Evolutionary conservation across 1,284 basidiomycete genomes (phyloP).

Genomic region (Coniferiporia sulphurascens): DNA sequence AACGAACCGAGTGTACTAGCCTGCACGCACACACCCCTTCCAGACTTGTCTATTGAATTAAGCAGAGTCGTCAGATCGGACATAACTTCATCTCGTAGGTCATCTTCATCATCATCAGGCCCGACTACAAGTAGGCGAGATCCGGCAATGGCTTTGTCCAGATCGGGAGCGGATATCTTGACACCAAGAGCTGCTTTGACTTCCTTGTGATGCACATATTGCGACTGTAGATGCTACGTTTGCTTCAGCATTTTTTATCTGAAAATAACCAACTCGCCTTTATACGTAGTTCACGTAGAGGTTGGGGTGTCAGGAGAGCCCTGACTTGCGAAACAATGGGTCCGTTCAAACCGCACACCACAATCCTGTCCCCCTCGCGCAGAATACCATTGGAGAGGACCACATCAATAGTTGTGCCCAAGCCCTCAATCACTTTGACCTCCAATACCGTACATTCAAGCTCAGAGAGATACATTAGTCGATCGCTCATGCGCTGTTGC

Average conservation of each 20-base stretch:
- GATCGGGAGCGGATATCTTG: slow-evolving; percentile 92
- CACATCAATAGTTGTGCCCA: slow-evolving; percentile 98
- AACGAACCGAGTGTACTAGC: slow-evolving; percentile 97
- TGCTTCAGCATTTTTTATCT: background rate
- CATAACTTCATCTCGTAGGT: slow-evolving; percentile 94
- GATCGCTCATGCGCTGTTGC: slow-evolving; percentile 96
- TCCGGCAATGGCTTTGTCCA: slow-evolving; percentile 99
- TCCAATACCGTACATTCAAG: slow-evolving; percentile 99
- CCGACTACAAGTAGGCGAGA: slow-evolving; percentile 90
- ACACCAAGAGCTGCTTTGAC: slow-evolving; percentile 98
- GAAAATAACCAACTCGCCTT: slow-evolving; percentile 55
- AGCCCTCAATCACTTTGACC: slow-evolving; percentile 98
- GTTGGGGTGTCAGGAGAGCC: slow-evolving; percentile 94
- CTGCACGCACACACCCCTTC: slow-evolving; percentile 95
- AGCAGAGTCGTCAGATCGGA: slow-evolving; percentile 89
- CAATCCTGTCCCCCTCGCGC: slow-evolving; percentile 91
- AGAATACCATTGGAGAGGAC: slow-evolving; percentile 95
- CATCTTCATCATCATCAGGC: slow-evolving; percentile 95
- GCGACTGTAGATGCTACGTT: slow-evolving; percentile 53
- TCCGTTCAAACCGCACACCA: slow-evolving; percentile 96
- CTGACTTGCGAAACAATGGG: slow-evolving; percentile 96
- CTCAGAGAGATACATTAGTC: slow-evolving; percentile 97
- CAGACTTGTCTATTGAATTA: slow-evolving; percentile 91
- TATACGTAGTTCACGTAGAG: slow-evolving; percentile 91
- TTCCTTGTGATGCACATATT: slow-evolving; percentile 97